Evolutionary conservation across 2,329 filamentous ascomycete genomes (phyloP), one percentile per base, ranked within the genome.

Genomic region (Paraconiothyrium sp.): DNA sequence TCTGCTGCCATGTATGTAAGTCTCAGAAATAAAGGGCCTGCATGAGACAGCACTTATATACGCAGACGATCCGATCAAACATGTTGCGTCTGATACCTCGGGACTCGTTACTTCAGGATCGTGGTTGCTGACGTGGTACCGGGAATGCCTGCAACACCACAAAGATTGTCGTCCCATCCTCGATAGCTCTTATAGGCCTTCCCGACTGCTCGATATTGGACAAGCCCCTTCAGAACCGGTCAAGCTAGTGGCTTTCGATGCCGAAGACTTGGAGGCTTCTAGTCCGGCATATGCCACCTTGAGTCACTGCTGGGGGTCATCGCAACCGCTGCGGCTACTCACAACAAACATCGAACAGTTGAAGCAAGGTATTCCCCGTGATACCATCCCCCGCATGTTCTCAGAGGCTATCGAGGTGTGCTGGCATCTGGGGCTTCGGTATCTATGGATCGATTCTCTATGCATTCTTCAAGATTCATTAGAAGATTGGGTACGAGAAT

Each of bases 371-470:
- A 43, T 57, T 14, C 10, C 59, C 30, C 54, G 37, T 34, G 39
- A 57, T 13, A 22, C 24, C 3, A 49, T 63, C 2, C 60, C 60
- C 5, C 55, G 54, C 10, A 54, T 58, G 9, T 58, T 63, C 34
- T 32, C 35, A 1, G 60, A 63, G 43, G 57, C 60, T 9, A 41
- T 60, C 16, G 22, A 51, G 4, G 44, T 59, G 32, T 48, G 43
- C 16, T 24, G 60, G 39, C 44, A 48, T 8, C 14, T 60, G 7
- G 39, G 47, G 14, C 27, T 63, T 6, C 27, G 16, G 16, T 63
- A 63, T 37, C 9, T 63, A 3, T 63, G 60, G 60, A 63, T 63
- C 47, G 60, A 63, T 22, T 59, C 46, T 8, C 47, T 63, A 8
- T 62, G 60, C 50, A 59, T 63, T 20, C 11, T 63, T 10, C 57